Percentiles rank a stretch among this genome's conserved stretches.
Conservation (phyloP, 2,329 filamentous ascomycete genomes). For the Cladosporium sp. region DNA sequence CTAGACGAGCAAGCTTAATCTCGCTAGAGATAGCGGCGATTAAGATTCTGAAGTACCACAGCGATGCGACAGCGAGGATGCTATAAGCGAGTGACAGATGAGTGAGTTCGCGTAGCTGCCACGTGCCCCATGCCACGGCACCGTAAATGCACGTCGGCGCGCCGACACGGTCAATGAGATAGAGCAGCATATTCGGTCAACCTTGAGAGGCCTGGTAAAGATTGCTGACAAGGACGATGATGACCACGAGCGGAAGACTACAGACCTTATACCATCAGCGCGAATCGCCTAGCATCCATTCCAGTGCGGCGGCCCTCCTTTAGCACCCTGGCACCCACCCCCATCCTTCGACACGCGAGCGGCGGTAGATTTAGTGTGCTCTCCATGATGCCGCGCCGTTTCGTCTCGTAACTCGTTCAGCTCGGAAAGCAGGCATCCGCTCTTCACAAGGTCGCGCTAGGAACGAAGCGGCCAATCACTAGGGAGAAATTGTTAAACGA, state of each 20-base stretch:
- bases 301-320: neutral
- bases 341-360: neutral
- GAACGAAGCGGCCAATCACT: slow-evolving; percentile 2
- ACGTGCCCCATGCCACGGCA: slow-evolving; percentile 14
- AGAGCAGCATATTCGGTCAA: slow-evolving; percentile 17
- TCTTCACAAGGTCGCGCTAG: neutral
- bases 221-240: neutral
- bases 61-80: slow-evolving; percentile 18
- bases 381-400: neutral
- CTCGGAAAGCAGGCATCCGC: slow-evolving; percentile 6
- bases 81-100: slow-evolving; percentile 24
- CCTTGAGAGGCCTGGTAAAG: neutral
- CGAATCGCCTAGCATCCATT: neutral
- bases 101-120: slow-evolving; percentile 13
- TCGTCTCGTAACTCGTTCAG: neutral
- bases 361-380: neutral
- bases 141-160: slow-evolving; percentile 21
- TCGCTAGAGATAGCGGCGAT: slow-evolving; percentile 34
- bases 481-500: slow-evolving; percentile 4
- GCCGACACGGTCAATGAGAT: slow-evolving; percentile 24
- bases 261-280: slow-evolving; percentile 3
- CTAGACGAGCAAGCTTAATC: slow-evolving; percentile 42
- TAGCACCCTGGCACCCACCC: slow-evolving; percentile 4
- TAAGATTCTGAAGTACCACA: slow-evolving; percentile 25
- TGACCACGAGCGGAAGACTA: neutral